These are phyloP conservation scores for Malus orientalis DNA, from an alignment of 306 rosid species.

Conservation along the genomic window DNA sequence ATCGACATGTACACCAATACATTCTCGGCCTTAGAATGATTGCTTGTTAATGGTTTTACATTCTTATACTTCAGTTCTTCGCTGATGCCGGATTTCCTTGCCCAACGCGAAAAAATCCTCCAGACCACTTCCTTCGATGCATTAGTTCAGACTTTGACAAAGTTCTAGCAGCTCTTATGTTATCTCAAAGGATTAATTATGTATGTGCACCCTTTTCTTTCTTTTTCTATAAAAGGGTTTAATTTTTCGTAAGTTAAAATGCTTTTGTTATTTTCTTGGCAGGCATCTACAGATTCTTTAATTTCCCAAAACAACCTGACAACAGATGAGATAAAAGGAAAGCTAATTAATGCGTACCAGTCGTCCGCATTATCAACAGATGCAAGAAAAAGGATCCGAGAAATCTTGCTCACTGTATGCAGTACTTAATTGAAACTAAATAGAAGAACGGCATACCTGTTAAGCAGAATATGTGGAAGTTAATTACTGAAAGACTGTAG, in stretches of 20 bases:
- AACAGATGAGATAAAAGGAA: not conserved
- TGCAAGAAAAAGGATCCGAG: conserved; percentile 6
- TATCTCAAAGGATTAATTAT: not conserved
- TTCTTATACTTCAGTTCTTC: conserved; percentile 8
- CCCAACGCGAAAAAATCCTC: conserved; percentile 15
- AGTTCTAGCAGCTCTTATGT: not conserved
- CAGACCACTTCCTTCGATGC: conserved; percentile 27
- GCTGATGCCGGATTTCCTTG: conserved; percentile 22
- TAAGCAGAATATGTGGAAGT: too few relatives aligned
- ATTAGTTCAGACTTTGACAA: conserved; percentile 20
- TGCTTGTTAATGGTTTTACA: not conserved
- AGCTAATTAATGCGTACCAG: too few relatives aligned
- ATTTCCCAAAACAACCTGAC: not conserved
- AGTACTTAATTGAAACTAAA: not conserved
- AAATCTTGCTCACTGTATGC: conserved; percentile 2
- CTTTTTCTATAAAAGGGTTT: not conserved
- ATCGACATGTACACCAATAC: too few relatives aligned
- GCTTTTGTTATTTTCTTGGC: not conserved
- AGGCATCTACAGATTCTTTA: not conserved
- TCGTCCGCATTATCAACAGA: not conserved
- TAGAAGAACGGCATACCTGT: too few relatives aligned
- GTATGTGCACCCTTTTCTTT: not conserved
- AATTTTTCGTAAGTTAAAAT: too few relatives aligned
- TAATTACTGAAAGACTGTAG: too few relatives aligned
- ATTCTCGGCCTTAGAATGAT: too few relatives aligned